Evolutionary conservation across 2,329 filamentous ascomycete species (phyloP), one percentile per base, ranked within the genome.

Genomic region (Furcasterigmium furcatum): DNA sequence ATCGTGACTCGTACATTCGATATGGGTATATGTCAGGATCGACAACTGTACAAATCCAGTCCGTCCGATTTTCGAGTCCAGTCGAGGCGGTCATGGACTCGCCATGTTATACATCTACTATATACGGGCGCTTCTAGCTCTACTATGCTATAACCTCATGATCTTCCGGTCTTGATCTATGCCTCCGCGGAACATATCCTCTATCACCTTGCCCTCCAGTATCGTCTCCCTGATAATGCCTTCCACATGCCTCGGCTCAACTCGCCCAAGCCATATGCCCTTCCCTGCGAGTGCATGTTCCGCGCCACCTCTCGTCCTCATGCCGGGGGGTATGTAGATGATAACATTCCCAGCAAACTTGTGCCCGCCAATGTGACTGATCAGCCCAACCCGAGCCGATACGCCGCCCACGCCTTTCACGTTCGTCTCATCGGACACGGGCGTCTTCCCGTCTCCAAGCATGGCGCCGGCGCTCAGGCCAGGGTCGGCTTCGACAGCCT

Each of bases 341-440:
- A 94, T 90, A 29, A 92, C 79, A 62, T 95, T 95, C 2, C 89
- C 89, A 0, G 89, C 89, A 61, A 85, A 92, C 62, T 91, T 91
- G 65, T 95, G 89, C 0, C 89, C 89, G 1, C 88, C 88, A 44
- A 95, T 84, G 57, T 95, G 89, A 49, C 84, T 89, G 45, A 91
- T 87, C 45, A 85, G 58, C 0, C 80, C 88, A 1, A 91, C 77
- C 40, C 83, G 70, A 2, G 82, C 86, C 1, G 74, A 68, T 7
- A 48, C 54, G 52, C 49, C 53, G 14, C 39, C 41, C 22, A 34
- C 4, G 27, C n/a, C 32, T 18, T 16, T 47, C 48, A 5, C 55
- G 56, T 50, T 48, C 38, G 44, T 36, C 1, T 30, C 45, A 9
- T 53, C 50, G 9, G 4, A 2, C 46, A 36, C 6, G 45, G 32